Evolutionary conservation across 352 stramenopile species (phyloP), one percentile per base, ranked within the genome.

Genomic region (Pythium dissotocum): DNA sequence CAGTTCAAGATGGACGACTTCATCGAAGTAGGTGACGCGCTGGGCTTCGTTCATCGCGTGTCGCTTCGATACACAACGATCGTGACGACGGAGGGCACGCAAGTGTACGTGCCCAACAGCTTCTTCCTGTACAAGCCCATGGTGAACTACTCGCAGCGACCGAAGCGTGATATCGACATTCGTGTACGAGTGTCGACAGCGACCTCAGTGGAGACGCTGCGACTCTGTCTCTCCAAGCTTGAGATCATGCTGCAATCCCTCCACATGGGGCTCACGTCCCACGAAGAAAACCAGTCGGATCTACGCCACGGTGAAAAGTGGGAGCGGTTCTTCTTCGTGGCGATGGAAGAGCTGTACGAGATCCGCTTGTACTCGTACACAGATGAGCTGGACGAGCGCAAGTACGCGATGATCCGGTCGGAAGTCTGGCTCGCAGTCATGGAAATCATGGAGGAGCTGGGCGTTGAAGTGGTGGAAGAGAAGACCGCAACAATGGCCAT

Each of bases 71-170:
- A 94, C 73, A 96, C 88, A 54, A 93, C 85, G 8, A 64, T 96
- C 26, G 75, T 94, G 70, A 93, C 81, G n/a, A 75, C 87, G 18
- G 87, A 94, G 32, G 83, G 84, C 40, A 94, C 88, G 35, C 90
- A 87, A 48, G 72, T 93, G 18, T 95, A 87, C 63, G 78, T 96
- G 24, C 86, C 86, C 30, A 95, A 95, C 72, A 95, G 87, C 63
- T 95, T 93, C 65, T 96, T 96, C 59, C 70, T 96, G n/a, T 96
- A 93, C 81, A 94, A 94, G 55, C 88, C 86, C 28, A 94, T 96
- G 88, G 82, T 96, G 35, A 96, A 96, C 63, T 96, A 87, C 62
- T 90, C 87, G 51, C 85, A 95, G 61, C 85, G 86, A 0, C 88
- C 88, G 2, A 96, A 96, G 63, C 79, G 85, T 33, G 82, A 94